Evolutionary conservation across 2,329 filamentous ascomycete genomes (phyloP), one percentile per base, ranked within the genome.

Genomic region (Ophiostoma perfectum): DNA sequence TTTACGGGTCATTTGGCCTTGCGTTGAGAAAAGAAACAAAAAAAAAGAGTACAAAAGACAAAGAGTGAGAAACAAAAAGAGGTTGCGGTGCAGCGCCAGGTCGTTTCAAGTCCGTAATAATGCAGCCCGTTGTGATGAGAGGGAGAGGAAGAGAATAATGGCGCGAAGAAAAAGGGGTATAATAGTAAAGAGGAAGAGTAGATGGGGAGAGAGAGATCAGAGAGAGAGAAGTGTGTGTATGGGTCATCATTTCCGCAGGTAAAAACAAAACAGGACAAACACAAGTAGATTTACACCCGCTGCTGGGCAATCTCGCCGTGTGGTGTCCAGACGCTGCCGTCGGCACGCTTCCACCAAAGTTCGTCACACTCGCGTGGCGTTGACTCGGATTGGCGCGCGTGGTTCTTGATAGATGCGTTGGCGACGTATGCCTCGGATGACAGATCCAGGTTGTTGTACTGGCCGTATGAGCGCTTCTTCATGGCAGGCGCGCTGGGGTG

Each of bases 291-390:
- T 42, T 63, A 63, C 9, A n/a, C 60, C 38, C 60, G 60, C 38
- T 63, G 39, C 14, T 45, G 66, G 8, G 47, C 27, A 6, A 70
- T 27, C n/a, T 71, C 70, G 49, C 71, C 70, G 44, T 68, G 66
- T 5, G 66, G 68, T 18, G 70, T 68, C 69, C 72, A 72, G 3
- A 71, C 64, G 16, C 65, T 70, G 36, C 72, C 72, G 38, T 73
- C 71, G 3, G 72, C 72, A 1, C 72, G 71, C 68, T 72, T 72
- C 72, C 72, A 73, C 65, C 66, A 72, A 36, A 73, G 67, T 65
- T 72, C 70, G 4, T 71, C 70, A 12, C 44, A 63, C 5, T 68
- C 67, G 8, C 58, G 63, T n/a, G 64, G 38, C 16, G 27, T 3
- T 52, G 71, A 67, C 0, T 72, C 70, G 0, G 67, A 38, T 63